Evolutionary conservation across 257 asterid species (phyloP).

Genomic region (Voacanga thouarsii): DNA sequence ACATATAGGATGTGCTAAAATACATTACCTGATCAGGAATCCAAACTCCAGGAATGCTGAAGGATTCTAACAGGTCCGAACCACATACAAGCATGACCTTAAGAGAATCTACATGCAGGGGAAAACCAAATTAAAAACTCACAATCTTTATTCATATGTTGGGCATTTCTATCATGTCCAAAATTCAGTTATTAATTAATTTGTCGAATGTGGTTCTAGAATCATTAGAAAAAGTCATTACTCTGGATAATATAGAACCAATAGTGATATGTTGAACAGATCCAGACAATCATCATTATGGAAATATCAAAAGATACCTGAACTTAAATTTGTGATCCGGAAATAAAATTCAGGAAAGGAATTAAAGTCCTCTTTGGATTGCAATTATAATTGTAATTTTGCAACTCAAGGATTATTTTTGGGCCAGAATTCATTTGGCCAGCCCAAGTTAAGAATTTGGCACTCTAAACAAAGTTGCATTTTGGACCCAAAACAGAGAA

Average conservation of each 20-base stretch:
- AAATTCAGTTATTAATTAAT: not conserved
- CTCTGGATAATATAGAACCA: not conserved
- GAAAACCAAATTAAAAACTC: conserved; percentile 5
- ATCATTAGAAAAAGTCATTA: not conserved
- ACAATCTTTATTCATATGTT: not conserved
- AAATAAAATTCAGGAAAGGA: not conserved
- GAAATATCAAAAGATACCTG: not conserved
- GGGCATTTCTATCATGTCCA: not conserved
- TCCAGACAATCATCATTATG: not conserved
- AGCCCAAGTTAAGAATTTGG: not conserved
- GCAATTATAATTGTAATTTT: not conserved
- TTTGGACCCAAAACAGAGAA: not conserved
- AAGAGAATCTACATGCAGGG: conserved; percentile 42
- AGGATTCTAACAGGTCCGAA: conserved; percentile 83
- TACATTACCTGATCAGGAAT: conserved; percentile 69
- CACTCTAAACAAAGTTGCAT: not conserved
- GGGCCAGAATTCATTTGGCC: not conserved
- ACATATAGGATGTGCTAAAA: not conserved
- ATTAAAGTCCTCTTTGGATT: not conserved
- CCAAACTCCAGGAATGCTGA: conserved; percentile 80
- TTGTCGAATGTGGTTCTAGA: not conserved
- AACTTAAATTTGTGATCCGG: not conserved
- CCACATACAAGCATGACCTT: conserved; percentile 91
- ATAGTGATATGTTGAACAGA: too few species aligned
- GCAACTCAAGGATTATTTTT: not conserved